A percentile compares a stretch with the other conserved stretches of the same genome.
Evolutionary conservation across 192 early-diverging fungal species (phyloP).

Genomic region (Coemansia sp.): DNA sequence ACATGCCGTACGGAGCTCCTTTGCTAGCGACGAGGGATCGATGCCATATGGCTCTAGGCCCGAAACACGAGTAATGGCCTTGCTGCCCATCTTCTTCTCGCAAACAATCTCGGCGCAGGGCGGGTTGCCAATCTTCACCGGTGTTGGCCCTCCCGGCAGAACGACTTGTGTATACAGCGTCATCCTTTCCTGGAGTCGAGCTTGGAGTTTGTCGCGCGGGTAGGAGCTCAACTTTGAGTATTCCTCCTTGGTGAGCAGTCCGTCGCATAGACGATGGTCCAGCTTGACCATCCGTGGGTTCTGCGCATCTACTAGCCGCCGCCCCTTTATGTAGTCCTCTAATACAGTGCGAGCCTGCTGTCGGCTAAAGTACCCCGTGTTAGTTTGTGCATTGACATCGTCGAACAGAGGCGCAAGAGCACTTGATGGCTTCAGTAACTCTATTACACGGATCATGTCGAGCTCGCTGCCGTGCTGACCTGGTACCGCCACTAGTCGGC

Average conservation of each 20-base stretch:
- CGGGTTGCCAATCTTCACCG: slow-evolving; percentile 33
- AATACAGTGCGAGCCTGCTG: slow-evolving; percentile 63
- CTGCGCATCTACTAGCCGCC: slow-evolving; percentile 61
- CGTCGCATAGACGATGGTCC: slow-evolving; percentile 67
- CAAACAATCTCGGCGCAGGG: slow-evolving; percentile 33
- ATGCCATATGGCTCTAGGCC: slow-evolving; percentile 49
- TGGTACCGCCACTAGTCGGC: background rate
- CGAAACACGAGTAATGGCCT: slow-evolving; percentile 44
- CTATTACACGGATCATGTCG: slow-evolving; percentile 39
- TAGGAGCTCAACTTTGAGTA: slow-evolving; percentile 58
- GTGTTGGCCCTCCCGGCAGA: slow-evolving; percentile 22
- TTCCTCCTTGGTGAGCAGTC: slow-evolving; percentile 69
- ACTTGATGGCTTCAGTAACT: slow-evolving; percentile 60
- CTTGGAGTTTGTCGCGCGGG: slow-evolving; percentile 62
- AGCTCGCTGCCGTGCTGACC: background rate
- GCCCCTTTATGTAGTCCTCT: slow-evolving; percentile 65
- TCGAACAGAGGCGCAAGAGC: slow-evolving; percentile 59
- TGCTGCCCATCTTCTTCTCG: slow-evolving; percentile 55
- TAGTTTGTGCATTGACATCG: slow-evolving; percentile 47
- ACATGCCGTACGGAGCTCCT: slow-evolving; percentile 41
- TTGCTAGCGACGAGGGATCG: slow-evolving; percentile 35
- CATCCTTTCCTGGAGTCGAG: slow-evolving; percentile 50
- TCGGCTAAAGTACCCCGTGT: slow-evolving; percentile 60
- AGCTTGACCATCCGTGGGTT: slow-evolving; percentile 65
- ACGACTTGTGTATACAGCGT: slow-evolving; percentile 43